Conservation (phyloP, 495 filamentous ascomycete genomes). For the Elasticomyces elasticus region DNA sequence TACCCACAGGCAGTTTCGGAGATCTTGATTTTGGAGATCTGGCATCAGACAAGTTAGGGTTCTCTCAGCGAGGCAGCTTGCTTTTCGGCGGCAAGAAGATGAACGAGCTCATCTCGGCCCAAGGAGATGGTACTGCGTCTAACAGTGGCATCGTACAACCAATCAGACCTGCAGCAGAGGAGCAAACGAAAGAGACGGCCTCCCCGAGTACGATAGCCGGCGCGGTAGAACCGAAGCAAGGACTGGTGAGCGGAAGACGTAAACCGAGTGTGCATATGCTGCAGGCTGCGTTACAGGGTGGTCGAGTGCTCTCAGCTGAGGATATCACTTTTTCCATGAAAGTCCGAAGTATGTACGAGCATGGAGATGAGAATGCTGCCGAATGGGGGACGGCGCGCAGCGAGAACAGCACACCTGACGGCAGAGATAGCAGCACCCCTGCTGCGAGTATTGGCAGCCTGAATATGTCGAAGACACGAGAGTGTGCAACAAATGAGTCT, state of each 20-base stretch:
- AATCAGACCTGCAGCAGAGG: neutral
- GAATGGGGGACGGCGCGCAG: slow-evolving; percentile 30
- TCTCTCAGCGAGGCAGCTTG: slow-evolving; percentile 57
- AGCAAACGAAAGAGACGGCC: neutral
- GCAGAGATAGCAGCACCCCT: slow-evolving; percentile 2
- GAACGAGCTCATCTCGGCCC: slow-evolving; percentile 21
- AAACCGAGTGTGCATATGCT: slow-evolving; percentile 19
- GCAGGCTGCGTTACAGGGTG: slow-evolving; percentile 10
- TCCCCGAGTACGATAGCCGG: neutral
- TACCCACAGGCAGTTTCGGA: slow-evolving; percentile 45
- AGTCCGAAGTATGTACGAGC: slow-evolving; percentile 86
- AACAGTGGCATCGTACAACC: slow-evolving; percentile 5
- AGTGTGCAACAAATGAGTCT: neutral
- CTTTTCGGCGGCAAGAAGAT: slow-evolving; percentile 49
- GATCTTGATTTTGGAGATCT: slow-evolving; percentile 35
- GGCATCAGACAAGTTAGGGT: slow-evolving; percentile 42
- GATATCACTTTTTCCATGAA: slow-evolving; percentile 78
- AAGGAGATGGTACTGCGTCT: slow-evolving; percentile 1
- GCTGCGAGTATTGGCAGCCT: neutral
- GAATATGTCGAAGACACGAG: neutral
- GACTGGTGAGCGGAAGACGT: slow-evolving; percentile 13
- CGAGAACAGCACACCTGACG: neutral
- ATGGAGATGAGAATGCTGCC: slow-evolving; percentile 48
- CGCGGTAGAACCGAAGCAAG: neutral
- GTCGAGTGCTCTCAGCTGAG: slow-evolving; percentile 57